Evolutionary conservation across 257 asterid species (phyloP).

Genomic region (Leonotis leonurus): DNA sequence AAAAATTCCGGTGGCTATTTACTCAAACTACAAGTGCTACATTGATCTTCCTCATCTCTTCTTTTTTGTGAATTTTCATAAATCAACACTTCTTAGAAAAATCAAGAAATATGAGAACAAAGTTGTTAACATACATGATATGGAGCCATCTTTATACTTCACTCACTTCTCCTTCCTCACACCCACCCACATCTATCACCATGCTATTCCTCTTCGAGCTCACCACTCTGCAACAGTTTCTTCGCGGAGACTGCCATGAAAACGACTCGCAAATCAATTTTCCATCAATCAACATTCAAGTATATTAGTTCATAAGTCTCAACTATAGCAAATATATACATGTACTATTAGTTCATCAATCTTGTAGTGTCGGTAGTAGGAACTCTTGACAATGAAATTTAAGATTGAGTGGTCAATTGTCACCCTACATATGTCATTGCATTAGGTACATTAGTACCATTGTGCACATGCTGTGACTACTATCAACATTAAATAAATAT

Average conservation of each 20-base stretch:
- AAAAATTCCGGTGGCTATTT: too few species aligned
- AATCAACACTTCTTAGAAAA: slow-evolving; percentile 7
- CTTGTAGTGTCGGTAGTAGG: slow-evolving; percentile 19
- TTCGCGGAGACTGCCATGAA: slow-evolving; percentile 62
- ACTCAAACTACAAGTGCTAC: too few species aligned
- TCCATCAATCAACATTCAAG: background rate
- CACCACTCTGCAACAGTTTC: slow-evolving; percentile 72
- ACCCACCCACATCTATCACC: slow-evolving; percentile 62
- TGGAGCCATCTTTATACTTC: slow-evolving; percentile 24
- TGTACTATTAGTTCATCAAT: too few species aligned
- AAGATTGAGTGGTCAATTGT: background rate
- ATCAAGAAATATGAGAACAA: slow-evolving; percentile 30
- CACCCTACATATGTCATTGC: too few species aligned
- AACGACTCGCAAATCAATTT: too few species aligned
- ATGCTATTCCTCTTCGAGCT: slow-evolving; percentile 36
- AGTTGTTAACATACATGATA: background rate
- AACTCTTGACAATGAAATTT: background rate
- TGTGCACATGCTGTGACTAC: slow-evolving; percentile 12
- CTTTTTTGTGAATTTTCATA: too few species aligned
- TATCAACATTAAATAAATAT: background rate
- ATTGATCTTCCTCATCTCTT: too few species aligned
- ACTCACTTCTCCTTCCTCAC: slow-evolving; percentile 63
- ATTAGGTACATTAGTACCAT: slow-evolving; percentile 16
- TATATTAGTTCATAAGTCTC: background rate
- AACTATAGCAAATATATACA: too few species aligned